These are phyloP conservation scores for Phytophthora idaei DNA, from an alignment of 352 stramenopile genomes.

Conservation along the genomic window DNA sequence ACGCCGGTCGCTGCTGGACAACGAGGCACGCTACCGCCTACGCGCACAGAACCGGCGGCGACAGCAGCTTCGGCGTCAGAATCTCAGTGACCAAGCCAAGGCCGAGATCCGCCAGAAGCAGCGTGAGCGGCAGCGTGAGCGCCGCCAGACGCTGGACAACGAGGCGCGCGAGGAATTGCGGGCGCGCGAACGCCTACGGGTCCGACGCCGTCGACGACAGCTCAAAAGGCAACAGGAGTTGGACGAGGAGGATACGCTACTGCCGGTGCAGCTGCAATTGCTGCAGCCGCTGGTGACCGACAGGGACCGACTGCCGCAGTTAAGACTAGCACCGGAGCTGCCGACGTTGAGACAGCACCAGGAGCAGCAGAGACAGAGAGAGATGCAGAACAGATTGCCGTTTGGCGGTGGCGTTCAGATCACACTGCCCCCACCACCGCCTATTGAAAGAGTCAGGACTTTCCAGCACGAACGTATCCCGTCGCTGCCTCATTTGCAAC, in stretches of 20 bases:
- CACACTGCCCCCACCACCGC: conserved; percentile 38
- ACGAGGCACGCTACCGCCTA: conserved; percentile 34
- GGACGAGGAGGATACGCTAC: neutral
- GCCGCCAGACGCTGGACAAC: conserved; percentile 52
- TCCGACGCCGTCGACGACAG: conserved; percentile 39
- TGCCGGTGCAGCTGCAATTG: conserved; percentile 1
- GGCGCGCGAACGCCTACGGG: conserved; percentile 52
- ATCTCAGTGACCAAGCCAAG: conserved; percentile 47
- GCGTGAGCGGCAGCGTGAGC: conserved; percentile 44
- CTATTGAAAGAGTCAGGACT: conserved; percentile 23
- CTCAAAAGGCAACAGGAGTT: conserved; percentile 21
- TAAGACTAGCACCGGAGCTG: conserved; percentile 32
- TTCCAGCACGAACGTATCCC: conserved; percentile 40
- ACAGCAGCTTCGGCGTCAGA: conserved; percentile 55
- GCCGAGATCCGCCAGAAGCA: conserved; percentile 50
- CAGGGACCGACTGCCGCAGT: conserved; percentile 18
- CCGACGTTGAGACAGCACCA: conserved; percentile 32
- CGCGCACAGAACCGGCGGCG: conserved; percentile 69
- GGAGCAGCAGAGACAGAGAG: conserved; percentile 31
- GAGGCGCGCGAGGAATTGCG: conserved; percentile 46
- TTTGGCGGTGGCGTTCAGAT: conserved; percentile 43
- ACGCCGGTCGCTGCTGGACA: conserved; percentile 53
- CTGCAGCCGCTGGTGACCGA: conserved; percentile 5
- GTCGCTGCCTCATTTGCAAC: conserved; percentile 57
- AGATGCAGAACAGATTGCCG: conserved; percentile 26